Evolutionary conservation across 2,329 filamentous ascomycete genomes (phyloP), one percentile per base, ranked within the genome.

Genomic region (Delphinella strobiligena): DNA sequence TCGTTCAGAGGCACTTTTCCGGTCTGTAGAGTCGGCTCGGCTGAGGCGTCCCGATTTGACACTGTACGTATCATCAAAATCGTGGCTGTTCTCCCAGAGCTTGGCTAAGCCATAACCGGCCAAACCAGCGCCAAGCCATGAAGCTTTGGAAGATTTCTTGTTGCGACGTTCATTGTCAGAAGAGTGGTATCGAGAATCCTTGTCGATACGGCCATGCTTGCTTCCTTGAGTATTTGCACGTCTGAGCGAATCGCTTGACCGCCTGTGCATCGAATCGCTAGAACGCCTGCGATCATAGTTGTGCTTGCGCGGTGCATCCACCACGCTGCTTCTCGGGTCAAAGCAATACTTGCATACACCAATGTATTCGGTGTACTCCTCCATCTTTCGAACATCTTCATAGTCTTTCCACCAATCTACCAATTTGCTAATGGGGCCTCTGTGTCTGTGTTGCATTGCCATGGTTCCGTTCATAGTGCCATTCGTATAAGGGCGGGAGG

Each of bases 331-430:
- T 7, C 68, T 64, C 5, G 75, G 75, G 44, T 78, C 74, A 50
- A 80, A 80, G 53, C 76, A 80, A 48, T 76, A 63, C 46, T 69
- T 75, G 59, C 76, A 80, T 2, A 80, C 71, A 16, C 76, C 76
- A 48, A 78, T 79, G 43, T 72, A 71, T 55, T 80, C 74, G 1
- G 75, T 79, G 50, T 80, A 80, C 51, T 79, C 75, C 54, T 80
- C 76, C 61, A 77, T 80, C 52, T 71, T 71, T 14, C 67, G 69
- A 1, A 80, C 74, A n/a, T 75, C 76, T 45, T 80, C 74, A 1
- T 74, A 67, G 45, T 74, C 76, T 51, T 67, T 75, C 71, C 71
- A 78, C 63, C 69, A 80, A 49, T 74, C 71, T 30, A 74, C 63
- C 19, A 78, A 63, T 36, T 63, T 68, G 29, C 62, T 63, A 1